A percentile compares a stretch with the other conserved stretches of the same genome.
These are phyloP conservation scores for Starmerella bombi DNA, from an alignment of 805 yeast genomes.

Conservation along the genomic window DNA sequence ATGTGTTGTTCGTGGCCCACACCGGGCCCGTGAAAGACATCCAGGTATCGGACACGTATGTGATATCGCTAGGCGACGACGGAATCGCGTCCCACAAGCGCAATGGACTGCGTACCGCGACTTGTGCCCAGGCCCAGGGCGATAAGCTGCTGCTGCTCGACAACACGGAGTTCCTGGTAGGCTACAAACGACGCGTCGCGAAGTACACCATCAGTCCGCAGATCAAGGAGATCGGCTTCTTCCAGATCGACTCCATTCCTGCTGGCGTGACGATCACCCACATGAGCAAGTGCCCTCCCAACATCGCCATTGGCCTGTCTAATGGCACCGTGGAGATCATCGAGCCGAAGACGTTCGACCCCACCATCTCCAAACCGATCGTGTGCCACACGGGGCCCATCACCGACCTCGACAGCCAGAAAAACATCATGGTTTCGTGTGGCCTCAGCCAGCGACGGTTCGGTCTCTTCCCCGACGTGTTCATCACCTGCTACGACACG, in stretches of 20 bases:
- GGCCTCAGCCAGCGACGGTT: slow-evolving; percentile 56
- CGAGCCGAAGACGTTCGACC: slow-evolving; percentile 28
- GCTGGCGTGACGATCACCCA: slow-evolving; percentile 20
- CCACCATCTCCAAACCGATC: slow-evolving; percentile 9
- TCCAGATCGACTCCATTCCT: slow-evolving; percentile 19
- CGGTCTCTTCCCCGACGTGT: slow-evolving; percentile 55
- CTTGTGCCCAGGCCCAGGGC: slow-evolving; percentile 22
- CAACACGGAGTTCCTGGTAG: slow-evolving; percentile 28
- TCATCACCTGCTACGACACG: slow-evolving; percentile 70
- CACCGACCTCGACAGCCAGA: slow-evolving; percentile 30
- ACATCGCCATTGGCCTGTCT: slow-evolving; percentile 27
- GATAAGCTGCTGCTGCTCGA: slow-evolving; percentile 21
- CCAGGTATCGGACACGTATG: slow-evolving; percentile 42
- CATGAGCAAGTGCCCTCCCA: slow-evolving; percentile 25
- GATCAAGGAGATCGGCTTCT: slow-evolving; percentile 28
- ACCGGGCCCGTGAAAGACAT: slow-evolving; percentile 39
- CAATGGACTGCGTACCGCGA: slow-evolving; percentile 39
- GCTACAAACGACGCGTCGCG: slow-evolving; percentile 24
- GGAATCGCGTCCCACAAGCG: slow-evolving; percentile 42
- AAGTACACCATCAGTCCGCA: slow-evolving; percentile 26
- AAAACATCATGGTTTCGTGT: slow-evolving; percentile 44
- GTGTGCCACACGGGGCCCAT: slow-evolving; percentile 30
- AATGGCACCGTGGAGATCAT: slow-evolving; percentile 28
- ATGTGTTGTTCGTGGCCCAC: slow-evolving; percentile 46
- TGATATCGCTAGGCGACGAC: slow-evolving; percentile 41